These are phyloP conservation scores for Kalmanozyma brasiliensis DNA, from an alignment of 1,284 basidiomycete species.

Conservation along the genomic window DNA sequence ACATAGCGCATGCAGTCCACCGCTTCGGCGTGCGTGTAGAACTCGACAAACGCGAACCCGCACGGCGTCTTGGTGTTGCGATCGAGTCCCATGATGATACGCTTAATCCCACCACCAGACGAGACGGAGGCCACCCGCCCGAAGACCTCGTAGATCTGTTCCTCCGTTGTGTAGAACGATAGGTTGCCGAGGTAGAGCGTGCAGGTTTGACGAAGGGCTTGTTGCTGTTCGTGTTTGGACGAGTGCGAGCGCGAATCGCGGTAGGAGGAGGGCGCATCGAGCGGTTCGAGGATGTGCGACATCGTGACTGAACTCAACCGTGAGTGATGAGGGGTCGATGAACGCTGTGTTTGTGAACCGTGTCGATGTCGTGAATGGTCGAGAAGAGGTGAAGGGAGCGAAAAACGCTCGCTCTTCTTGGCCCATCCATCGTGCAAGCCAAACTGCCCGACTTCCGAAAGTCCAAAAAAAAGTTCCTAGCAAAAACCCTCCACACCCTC, in stretches of 20 bases:
- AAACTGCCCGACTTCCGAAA: slow-evolving; percentile 11
- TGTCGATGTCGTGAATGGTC: not conserved
- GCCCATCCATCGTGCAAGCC: not conserved
- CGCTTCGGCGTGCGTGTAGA: slow-evolving; percentile 94
- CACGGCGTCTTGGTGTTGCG: slow-evolving; percentile 97
- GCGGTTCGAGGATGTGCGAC: slow-evolving; percentile 83
- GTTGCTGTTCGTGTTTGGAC: slow-evolving; percentile 69
- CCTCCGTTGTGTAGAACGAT: slow-evolving; percentile 84
- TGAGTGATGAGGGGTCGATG: too few species aligned
- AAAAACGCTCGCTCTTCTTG: not conserved
- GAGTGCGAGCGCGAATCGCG: slow-evolving; percentile 68
- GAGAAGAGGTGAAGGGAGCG: not conserved
- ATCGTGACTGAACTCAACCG: slow-evolving; percentile 73
- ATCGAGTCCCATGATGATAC: slow-evolving; percentile 99
- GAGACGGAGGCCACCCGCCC: slow-evolving; percentile 87
- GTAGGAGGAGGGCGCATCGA: slow-evolving; percentile 91
- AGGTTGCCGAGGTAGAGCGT: slow-evolving; percentile 77
- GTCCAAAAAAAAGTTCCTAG: not conserved
- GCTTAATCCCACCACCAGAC: slow-evolving; percentile 93
- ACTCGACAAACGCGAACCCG: slow-evolving; percentile 99
- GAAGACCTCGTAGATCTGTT: slow-evolving; percentile 99
- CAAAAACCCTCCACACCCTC: not conserved
- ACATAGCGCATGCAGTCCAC: slow-evolving; percentile 92
- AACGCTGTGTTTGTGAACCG: too few species aligned
- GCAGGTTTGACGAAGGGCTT: slow-evolving; percentile 70